Evolutionary conservation across 2,329 filamentous ascomycete genomes (phyloP).

Genomic region (Epichloe bromicola): DNA sequence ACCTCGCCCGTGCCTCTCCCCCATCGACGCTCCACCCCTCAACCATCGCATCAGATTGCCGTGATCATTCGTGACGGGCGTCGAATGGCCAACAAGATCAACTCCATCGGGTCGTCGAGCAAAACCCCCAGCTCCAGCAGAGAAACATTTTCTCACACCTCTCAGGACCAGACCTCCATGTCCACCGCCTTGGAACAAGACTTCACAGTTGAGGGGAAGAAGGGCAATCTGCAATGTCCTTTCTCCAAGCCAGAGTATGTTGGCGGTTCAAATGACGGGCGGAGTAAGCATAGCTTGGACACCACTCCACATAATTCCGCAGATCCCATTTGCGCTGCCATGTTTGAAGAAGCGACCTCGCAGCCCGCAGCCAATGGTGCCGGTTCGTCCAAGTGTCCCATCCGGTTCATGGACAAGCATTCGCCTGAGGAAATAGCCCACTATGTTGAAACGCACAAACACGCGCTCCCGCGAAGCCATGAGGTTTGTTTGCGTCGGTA

Average conservation of each 20-base stretch:
- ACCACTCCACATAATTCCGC: conserved; percentile 33
- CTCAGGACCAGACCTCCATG: conserved; percentile 39
- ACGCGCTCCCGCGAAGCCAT: conserved; percentile 86
- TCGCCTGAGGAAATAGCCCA: conserved; percentile 85
- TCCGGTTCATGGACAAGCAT: conserved; percentile 83
- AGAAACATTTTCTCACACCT: conserved; percentile 31
- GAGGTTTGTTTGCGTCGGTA: conserved; percentile 85
- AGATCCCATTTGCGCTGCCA: conserved; percentile 52
- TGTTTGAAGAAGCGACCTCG: conserved; percentile 46
- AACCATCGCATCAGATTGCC: conserved; percentile 41
- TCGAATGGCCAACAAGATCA: conserved; percentile 41
- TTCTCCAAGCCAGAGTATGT: conserved; percentile 43
- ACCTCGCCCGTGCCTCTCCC: conserved; percentile 39
- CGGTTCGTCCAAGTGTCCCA: conserved; percentile 62
- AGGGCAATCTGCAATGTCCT: conserved; percentile 68
- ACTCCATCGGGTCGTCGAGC: conserved; percentile 35
- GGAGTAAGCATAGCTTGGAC: conserved; percentile 17
- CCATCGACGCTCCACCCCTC: conserved; percentile 30
- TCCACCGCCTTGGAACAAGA: conserved; percentile 69
- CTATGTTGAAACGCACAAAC: conserved; percentile 91
- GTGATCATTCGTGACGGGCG: conserved; percentile 52
- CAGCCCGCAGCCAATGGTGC: conserved; percentile 37
- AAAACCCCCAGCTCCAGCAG: conserved; percentile 37
- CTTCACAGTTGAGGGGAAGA: conserved; percentile 71
- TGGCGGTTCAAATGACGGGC: conserved; percentile 16